Evolutionary conservation across 495 filamentous ascomycete genomes (phyloP).

Genomic region (Hypoxylon perforatum): DNA sequence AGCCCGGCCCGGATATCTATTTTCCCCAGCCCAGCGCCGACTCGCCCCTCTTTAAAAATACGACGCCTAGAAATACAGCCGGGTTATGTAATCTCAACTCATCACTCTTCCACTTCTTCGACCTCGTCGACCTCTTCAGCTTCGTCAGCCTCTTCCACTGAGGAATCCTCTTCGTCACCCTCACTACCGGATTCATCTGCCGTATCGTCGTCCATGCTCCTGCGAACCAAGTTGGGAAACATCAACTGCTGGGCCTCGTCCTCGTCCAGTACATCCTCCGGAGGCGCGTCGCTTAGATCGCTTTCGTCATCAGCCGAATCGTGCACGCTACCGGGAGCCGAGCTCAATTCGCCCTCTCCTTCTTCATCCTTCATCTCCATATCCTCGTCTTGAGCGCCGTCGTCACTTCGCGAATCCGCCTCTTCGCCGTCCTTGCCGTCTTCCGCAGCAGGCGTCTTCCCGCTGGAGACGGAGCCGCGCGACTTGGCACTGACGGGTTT

Average conservation of each 20-base stretch:
- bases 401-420: constrained; percentile 32
- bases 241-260: constrained; percentile 56
- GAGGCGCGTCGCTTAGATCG: constrained; percentile 75
- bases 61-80: not conserved
- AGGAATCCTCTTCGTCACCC: constrained; percentile 35
- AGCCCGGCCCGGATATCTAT: too few relatives aligned
- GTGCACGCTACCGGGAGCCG: constrained; percentile 69
- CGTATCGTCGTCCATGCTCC: constrained; percentile 47
- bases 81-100: not conserved
- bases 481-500: constrained; percentile 50
- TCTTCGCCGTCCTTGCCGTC: constrained; percentile 48
- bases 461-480: constrained; percentile 56
- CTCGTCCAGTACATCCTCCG: constrained; percentile 60
- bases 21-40: too few relatives aligned
- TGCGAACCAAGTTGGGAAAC: constrained; percentile 55
- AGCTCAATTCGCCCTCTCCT: constrained; percentile 47
- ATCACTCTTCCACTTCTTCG: constrained; percentile 35
- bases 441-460: constrained; percentile 46
- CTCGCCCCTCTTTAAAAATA: not conserved
- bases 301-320: constrained; percentile 85
- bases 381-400: constrained; percentile 27
- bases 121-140: constrained; percentile 44
- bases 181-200: constrained; percentile 41
- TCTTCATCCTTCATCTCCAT: constrained; percentile 46
- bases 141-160: constrained; percentile 36